These are phyloP conservation scores for Aspergillus pseudotamarii DNA, from an alignment of 2,329 filamentous ascomycete genomes.

Conservation along the genomic window DNA sequence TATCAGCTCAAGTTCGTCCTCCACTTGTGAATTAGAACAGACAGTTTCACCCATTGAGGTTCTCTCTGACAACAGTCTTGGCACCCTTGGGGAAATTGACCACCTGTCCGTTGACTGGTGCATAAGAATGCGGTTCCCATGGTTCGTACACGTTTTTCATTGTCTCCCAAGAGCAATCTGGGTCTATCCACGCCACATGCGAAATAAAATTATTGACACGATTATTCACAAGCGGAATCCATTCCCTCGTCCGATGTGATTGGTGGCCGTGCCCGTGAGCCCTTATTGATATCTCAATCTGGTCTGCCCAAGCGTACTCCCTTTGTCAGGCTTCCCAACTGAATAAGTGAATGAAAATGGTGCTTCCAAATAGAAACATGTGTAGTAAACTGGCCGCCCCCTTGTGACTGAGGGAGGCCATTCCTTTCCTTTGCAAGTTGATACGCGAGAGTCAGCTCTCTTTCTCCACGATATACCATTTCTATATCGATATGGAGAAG, in stretches of 20 bases:
- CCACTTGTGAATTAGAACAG: too few relatives aligned
- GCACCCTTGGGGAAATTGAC: too few relatives aligned
- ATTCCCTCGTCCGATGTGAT: not conserved
- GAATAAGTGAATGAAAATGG: not conserved
- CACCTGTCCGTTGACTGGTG: too few relatives aligned
- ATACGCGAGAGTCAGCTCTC: not conserved
- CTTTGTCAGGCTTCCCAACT: not conserved
- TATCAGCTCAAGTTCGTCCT: too few relatives aligned
- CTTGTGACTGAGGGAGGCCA: not conserved
- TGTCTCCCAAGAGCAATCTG: not conserved
- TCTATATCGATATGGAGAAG: not conserved
- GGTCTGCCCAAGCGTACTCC: not conserved
- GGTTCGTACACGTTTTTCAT: not conserved
- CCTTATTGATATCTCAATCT: not conserved
- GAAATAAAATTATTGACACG: not conserved
- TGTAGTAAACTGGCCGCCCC: too few relatives aligned
- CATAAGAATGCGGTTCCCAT: too few relatives aligned
- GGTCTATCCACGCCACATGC: too few relatives aligned
- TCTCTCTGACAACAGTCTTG: too few relatives aligned
- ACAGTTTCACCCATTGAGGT: too few relatives aligned
- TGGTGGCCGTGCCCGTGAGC: not conserved
- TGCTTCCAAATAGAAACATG: fast-evolving
- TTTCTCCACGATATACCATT: not conserved
- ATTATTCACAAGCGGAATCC: too few relatives aligned
- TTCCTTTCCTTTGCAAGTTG: not conserved